Evolutionary conservation across 129 eudicot species (phyloP).

Genomic region (Artemisia argyi): DNA sequence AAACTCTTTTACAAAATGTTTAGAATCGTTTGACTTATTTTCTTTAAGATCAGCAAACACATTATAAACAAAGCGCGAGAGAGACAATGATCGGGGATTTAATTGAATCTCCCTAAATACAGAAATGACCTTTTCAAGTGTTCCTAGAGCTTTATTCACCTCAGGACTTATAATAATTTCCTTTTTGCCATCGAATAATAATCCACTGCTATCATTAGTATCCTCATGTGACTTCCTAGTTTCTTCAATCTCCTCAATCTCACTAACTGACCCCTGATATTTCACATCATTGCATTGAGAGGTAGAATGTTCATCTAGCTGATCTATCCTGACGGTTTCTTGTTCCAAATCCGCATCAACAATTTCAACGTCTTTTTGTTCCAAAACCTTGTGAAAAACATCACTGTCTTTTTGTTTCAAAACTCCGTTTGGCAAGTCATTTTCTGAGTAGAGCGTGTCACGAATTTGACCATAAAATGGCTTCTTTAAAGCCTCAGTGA

Average conservation of each 20-base stretch:
- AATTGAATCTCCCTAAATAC: slow-evolving; percentile 46
- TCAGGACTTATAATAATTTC: slow-evolving; percentile 54
- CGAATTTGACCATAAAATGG: slow-evolving; percentile 66
- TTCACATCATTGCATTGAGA: slow-evolving; percentile 10
- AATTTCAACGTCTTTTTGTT: slow-evolving; percentile 30
- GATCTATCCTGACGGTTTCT: slow-evolving; percentile 2
- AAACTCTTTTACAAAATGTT: slow-evolving; percentile 32
- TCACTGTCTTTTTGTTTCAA: slow-evolving; percentile 28
- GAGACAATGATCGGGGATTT: slow-evolving; percentile 30
- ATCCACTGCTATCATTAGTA: background rate
- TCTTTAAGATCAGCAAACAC: slow-evolving; percentile 24
- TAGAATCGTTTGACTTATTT: slow-evolving; percentile 25
- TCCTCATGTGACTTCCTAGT: slow-evolving; percentile 16
- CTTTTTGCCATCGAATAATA: slow-evolving; percentile 19
- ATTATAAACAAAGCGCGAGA: slow-evolving; percentile 15
- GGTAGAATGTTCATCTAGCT: slow-evolving; percentile 29
- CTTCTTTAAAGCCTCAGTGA: slow-evolving; percentile 58
- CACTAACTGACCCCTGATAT: slow-evolving; percentile 35
- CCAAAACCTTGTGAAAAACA: slow-evolving; percentile 16
- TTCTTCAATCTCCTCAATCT: slow-evolving; percentile 57
- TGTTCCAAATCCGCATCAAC: slow-evolving; percentile 18
- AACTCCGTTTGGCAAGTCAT: slow-evolving; percentile 8
- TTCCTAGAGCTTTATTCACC: slow-evolving; percentile 70
- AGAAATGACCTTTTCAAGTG: slow-evolving; percentile 66
- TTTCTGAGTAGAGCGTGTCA: slow-evolving; percentile 52